These are phyloP conservation scores for Didymella sp. DNA, from an alignment of 2,329 filamentous ascomycete genomes.

Conservation along the genomic window DNA sequence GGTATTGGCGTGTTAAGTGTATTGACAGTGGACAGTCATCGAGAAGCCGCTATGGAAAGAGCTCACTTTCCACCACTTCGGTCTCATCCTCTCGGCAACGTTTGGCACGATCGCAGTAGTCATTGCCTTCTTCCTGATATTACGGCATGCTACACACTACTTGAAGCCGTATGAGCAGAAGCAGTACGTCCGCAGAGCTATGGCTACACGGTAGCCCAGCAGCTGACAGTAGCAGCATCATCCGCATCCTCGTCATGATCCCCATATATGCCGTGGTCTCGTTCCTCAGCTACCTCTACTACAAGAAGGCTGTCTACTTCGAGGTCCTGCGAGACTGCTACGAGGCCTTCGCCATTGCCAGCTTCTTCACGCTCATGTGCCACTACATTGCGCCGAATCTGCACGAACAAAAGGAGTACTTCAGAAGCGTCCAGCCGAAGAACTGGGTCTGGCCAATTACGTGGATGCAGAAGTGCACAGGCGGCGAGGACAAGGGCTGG, in stretches of 20 bases:
- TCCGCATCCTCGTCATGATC: slow-evolving; percentile 88
- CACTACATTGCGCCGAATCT: slow-evolving; percentile 79
- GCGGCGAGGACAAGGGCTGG: slow-evolving; percentile 68
- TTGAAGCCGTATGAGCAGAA: slow-evolving; percentile 66
- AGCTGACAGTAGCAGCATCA: slow-evolving; percentile 64
- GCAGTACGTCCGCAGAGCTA: slow-evolving; percentile 54
- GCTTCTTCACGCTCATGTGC: slow-evolving; percentile 84
- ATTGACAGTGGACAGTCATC: slow-evolving; percentile 36
- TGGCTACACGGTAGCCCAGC: neutral
- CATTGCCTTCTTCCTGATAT: slow-evolving; percentile 62
- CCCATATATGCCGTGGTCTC: slow-evolving; percentile 79
- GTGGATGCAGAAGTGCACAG: slow-evolving; percentile 74
- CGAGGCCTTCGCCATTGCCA: slow-evolving; percentile 86
- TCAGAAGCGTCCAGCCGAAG: slow-evolving; percentile 70
- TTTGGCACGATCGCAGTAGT: slow-evolving; percentile 61
- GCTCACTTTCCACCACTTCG: slow-evolving; percentile 64
- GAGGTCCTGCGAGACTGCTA: slow-evolving; percentile 84
- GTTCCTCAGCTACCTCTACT: slow-evolving; percentile 75
- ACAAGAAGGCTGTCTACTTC: slow-evolving; percentile 81
- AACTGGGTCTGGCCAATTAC: slow-evolving; percentile 78
- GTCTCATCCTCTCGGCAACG: slow-evolving; percentile 60
- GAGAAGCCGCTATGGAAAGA: slow-evolving; percentile 61
- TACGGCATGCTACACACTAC: slow-evolving; percentile 66
- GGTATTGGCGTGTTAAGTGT: neutral
- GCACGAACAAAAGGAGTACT: slow-evolving; percentile 82